Conservation (phyloP, 768 basidiomycete species). For the Scleroderma citrinum region DNA sequence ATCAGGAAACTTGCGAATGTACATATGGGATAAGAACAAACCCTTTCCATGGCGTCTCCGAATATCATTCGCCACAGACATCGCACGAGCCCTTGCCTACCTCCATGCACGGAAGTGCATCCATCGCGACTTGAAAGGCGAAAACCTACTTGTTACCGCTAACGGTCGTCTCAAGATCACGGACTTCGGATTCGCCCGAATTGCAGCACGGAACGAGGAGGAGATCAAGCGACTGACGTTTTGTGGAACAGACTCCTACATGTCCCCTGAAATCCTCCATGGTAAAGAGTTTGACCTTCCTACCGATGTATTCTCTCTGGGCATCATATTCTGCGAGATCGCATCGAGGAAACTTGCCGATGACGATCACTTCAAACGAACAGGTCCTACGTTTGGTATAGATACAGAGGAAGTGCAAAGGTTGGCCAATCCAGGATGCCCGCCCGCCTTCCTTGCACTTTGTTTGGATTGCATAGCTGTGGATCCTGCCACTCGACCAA, state of each 20-base stretch:
- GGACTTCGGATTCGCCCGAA: constrained; percentile 97
- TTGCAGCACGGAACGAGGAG: constrained; percentile 87
- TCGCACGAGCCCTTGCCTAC: constrained; percentile 92
- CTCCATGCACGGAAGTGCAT: constrained; percentile 91
- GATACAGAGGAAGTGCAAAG: constrained; percentile 66
- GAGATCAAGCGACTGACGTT: constrained; percentile 83
- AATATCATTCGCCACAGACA: constrained; percentile 91
- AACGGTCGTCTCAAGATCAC: constrained; percentile 96
- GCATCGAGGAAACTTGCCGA: constrained; percentile 80
- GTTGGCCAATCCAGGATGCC: constrained; percentile 69
- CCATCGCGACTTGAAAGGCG: constrained; percentile 91
- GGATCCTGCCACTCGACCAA: constrained; percentile 66
- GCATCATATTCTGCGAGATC: constrained; percentile 92
- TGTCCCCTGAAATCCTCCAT: constrained; percentile 93
- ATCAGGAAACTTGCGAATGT: constrained; percentile 72
- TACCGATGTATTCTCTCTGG: constrained; percentile 93
- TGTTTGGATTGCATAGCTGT: constrained; percentile 70
- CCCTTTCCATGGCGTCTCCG: constrained; percentile 92
- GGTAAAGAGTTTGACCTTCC: constrained; percentile 90
- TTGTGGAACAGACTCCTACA: constrained; percentile 89
- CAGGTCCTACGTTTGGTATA: constrained; percentile 73
- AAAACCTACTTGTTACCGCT: constrained; percentile 91
- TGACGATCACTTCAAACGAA: constrained; percentile 69
- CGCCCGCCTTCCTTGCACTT: constrained; percentile 68
- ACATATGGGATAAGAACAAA: constrained; percentile 79